Percentiles rank a stretch among this genome's conserved stretches.
These are phyloP conservation scores for Coffea eugenioides DNA, from an alignment of 257 asterid species.

Conservation along the genomic window DNA sequence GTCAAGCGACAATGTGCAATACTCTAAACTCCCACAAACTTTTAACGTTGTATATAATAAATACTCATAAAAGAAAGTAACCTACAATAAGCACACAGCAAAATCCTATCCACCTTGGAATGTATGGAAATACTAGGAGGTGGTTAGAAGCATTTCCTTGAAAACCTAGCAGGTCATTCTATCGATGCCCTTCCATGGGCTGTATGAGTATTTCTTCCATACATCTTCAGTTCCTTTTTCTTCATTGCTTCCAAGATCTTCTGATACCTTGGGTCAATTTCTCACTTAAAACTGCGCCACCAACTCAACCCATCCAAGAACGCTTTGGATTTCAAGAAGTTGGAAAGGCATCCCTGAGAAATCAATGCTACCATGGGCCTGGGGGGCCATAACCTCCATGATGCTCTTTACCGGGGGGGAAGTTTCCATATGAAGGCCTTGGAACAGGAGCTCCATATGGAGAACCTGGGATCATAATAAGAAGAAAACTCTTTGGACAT, in stretches of 20 bases:
- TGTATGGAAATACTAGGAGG: not conserved
- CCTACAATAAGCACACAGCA: not conserved
- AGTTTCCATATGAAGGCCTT: conserved; percentile 15
- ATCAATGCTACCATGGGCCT: conserved; percentile 9
- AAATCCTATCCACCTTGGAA: not conserved
- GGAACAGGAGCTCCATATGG: conserved; percentile 13
- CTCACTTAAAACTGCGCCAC: not conserved
- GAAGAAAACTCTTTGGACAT: conserved; percentile 4
- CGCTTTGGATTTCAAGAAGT: too few species aligned
- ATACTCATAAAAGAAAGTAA: not conserved
- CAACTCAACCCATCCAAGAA: not conserved
- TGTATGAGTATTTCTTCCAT: not conserved
- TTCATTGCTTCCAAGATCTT: not conserved
- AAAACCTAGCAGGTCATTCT: not conserved
- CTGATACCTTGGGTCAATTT: not conserved
- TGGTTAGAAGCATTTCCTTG: not conserved
- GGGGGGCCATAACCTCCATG: conserved; percentile 11
- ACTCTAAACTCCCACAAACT: not conserved
- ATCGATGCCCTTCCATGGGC: not conserved
- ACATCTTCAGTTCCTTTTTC: not conserved
- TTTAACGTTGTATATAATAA: not conserved
- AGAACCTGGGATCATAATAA: not conserved
- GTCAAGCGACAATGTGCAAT: not conserved
- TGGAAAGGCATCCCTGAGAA: not conserved
- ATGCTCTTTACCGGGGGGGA: conserved; percentile 6